Evolutionary conservation across 2,329 filamentous ascomycete species (phyloP).

Genomic region (Podosphaera xanthii): DNA sequence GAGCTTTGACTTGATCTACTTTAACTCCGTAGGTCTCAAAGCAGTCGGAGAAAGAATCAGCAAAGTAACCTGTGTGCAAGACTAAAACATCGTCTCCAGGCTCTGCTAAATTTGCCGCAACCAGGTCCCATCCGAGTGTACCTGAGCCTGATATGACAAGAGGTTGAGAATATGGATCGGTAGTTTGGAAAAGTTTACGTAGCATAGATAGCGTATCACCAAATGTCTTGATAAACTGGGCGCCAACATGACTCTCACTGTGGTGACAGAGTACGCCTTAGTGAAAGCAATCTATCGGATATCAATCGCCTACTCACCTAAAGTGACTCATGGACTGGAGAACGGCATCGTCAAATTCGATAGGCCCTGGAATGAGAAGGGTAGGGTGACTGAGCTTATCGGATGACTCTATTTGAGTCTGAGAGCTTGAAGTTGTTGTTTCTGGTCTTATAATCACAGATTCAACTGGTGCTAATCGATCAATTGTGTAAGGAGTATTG

Average conservation of each 20-base stretch:
- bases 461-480: conserved; percentile 10
- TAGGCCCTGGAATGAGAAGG: conserved; percentile 86
- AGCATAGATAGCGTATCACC: conserved; percentile 74
- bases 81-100: conserved; percentile 77
- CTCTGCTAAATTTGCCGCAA: conserved; percentile 82
- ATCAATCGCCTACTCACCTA: conserved; percentile 31
- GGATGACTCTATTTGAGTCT: conserved; percentile 25
- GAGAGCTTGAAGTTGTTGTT: conserved; percentile 7
- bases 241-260: conserved; percentile 84
- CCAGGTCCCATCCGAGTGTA: conserved; percentile 89
- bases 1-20: conserved; percentile 70
- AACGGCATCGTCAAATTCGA: conserved; percentile 96
- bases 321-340: conserved; percentile 88
- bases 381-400: conserved; percentile 40
- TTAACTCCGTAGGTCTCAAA: conserved; percentile 77
- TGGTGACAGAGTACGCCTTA: neutral
- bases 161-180: conserved; percentile 60
- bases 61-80: conserved; percentile 92
- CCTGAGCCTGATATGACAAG: conserved; percentile 88
- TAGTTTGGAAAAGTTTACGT: conserved; percentile 84
- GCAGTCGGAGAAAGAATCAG: conserved; percentile 82
- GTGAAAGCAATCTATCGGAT: neutral
- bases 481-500: conserved; percentile 14
- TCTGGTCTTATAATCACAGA: conserved; percentile 4
- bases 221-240: conserved; percentile 73